Percentiles rank a stretch among this genome's conserved stretches.
These are phyloP conservation scores for Candida takata DNA, from an alignment of 805 yeast genomes.

Conservation along the genomic window DNA sequence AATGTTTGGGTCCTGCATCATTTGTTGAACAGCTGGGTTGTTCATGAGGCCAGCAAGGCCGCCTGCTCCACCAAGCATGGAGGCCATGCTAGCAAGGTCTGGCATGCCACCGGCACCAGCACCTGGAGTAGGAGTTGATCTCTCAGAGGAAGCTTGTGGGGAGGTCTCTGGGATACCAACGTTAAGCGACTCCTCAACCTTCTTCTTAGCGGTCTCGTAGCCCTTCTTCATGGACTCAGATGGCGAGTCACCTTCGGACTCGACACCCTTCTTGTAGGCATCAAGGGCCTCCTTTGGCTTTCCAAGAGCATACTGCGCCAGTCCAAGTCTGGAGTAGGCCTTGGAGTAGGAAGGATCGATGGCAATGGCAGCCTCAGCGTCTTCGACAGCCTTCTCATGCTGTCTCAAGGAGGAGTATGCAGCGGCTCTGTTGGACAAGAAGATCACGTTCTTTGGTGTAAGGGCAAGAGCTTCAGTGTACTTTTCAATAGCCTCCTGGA, in stretches of 20 bases:
- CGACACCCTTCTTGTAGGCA: slow-evolving; percentile 84
- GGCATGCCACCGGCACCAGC: slow-evolving; percentile 51
- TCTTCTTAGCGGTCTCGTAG: slow-evolving; percentile 85
- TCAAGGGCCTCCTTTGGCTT: slow-evolving; percentile 83
- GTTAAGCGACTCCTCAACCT: slow-evolving; percentile 69
- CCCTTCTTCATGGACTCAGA: slow-evolving; percentile 90
- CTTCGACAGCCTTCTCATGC: slow-evolving; percentile 71
- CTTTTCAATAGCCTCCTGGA: slow-evolving; percentile 59
- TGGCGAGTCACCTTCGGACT: slow-evolving; percentile 77
- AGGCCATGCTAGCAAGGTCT: slow-evolving; percentile 44
- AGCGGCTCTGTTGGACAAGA: slow-evolving; percentile 92
- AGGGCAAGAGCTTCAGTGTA: slow-evolving; percentile 76
- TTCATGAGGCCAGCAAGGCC: slow-evolving; percentile 64
- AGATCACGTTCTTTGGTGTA: slow-evolving; percentile 71
- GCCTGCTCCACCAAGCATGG: slow-evolving; percentile 58
- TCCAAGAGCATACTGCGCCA: slow-evolving; percentile 92
- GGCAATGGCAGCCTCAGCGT: slow-evolving; percentile 76
- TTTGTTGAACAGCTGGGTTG: slow-evolving; percentile 88
- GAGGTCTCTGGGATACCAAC: slow-evolving; percentile 19
- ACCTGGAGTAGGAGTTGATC: slow-evolving; percentile 16
- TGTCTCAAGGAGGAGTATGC: slow-evolving; percentile 77
- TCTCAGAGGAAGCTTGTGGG: slow-evolving; percentile 12
- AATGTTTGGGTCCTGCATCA: slow-evolving; percentile 83
- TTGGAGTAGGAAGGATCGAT: slow-evolving; percentile 78
- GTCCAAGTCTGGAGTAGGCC: slow-evolving; percentile 92